These are phyloP conservation scores for Citrullus colocynthis DNA, from an alignment of 306 rosid genomes.

Conservation along the genomic window DNA sequence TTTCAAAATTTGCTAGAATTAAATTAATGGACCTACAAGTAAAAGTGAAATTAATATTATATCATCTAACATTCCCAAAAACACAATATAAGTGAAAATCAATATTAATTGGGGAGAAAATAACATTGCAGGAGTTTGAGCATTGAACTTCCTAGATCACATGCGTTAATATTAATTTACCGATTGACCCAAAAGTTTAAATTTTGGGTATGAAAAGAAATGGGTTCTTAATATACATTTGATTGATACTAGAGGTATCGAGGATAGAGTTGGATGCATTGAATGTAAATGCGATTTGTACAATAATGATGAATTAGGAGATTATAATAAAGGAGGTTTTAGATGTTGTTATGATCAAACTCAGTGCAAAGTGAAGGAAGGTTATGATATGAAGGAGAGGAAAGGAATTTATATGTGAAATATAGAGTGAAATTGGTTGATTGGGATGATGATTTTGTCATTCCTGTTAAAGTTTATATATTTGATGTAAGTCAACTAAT, in stretches of 20 bases:
- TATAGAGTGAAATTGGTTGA: constrained; percentile 67
- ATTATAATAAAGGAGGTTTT: constrained; percentile 46
- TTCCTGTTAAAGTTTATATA: too few relatives aligned
- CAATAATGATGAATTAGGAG: constrained; percentile 31
- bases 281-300: constrained; percentile 65
- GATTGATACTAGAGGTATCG: constrained; percentile 54
- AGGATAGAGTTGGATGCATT: constrained; percentile 40
- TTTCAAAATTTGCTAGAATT: too few relatives aligned
- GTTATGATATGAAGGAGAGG: constrained; percentile 18
- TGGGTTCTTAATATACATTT: constrained; percentile 68
- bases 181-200: too few relatives aligned
- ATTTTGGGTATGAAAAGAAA: constrained; percentile 45
- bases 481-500: too few relatives aligned
- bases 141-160: too few relatives aligned
- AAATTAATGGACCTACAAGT: too few relatives aligned
- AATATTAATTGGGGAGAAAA: too few relatives aligned
- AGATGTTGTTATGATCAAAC: constrained; percentile 43
- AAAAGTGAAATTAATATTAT: too few relatives aligned
- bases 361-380: constrained; percentile 38
- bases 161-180: too few relatives aligned
- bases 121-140: too few relatives aligned
- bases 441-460: neutral
- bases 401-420: constrained; percentile 47
- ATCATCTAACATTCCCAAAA: too few relatives aligned
- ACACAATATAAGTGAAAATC: too few relatives aligned